These are phyloP conservation scores for Pyrus bretschneideri DNA, from an alignment of 306 rosid species.

Conservation along the genomic window DNA sequence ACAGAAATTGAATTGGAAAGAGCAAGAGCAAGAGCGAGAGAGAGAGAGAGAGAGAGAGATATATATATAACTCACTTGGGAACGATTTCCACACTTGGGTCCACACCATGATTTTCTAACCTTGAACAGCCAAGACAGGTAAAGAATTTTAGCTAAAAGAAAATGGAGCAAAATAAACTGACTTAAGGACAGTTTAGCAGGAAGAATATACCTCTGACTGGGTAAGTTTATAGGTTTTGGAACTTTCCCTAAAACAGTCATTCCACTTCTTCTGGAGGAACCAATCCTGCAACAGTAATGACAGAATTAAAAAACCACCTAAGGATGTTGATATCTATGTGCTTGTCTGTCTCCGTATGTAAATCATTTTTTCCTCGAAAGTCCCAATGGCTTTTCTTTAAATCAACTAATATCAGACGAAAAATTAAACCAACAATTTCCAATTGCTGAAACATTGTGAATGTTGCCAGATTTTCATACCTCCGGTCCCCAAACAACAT, in stretches of 20 bases:
- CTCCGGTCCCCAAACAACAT: conserved; percentile 83
- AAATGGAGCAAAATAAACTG: conserved; percentile 7
- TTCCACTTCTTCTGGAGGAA: conserved; percentile 78
- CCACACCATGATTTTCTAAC: conserved; percentile 90
- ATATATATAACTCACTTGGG: conserved; percentile 61
- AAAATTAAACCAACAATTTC: background rate
- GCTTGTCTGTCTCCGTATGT: background rate
- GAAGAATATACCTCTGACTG: conserved; percentile 74
- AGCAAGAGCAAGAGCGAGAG: background rate
- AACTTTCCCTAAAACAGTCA: conserved; percentile 94
- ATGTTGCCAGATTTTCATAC: conserved; percentile 29
- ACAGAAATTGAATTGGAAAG: conserved; percentile 4
- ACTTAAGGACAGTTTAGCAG: conserved; percentile 6
- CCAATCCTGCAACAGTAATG: conserved; percentile 53
- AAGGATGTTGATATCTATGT: background rate
- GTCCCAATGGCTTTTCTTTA: background rate
- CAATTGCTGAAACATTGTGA: background rate
- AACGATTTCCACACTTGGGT: conserved; percentile 92
- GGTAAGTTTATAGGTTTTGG: conserved; percentile 95
- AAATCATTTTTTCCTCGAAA: background rate
- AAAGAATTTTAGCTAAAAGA: conserved; percentile 22
- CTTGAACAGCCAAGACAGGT: conserved; percentile 40
- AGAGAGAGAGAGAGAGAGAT: background rate
- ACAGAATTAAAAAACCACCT: background rate
- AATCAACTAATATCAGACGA: background rate